These are phyloP conservation scores for Diplodia sapinea DNA, from an alignment of 2,329 filamentous ascomycete genomes.

Conservation along the genomic window DNA sequence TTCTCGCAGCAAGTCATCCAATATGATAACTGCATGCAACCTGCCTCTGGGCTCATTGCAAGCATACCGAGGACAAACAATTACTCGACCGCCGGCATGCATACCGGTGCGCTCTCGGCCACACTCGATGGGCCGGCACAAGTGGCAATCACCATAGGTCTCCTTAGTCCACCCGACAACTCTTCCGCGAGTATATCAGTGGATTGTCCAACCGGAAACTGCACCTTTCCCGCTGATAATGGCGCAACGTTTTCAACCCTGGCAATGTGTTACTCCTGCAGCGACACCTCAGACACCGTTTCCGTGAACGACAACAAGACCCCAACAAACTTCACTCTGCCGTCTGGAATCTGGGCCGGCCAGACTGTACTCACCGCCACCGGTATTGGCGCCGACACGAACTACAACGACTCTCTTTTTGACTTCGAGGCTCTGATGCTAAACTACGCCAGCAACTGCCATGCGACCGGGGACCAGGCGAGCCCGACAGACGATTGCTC, in stretches of 20 bases:
- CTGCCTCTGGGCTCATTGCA: not conserved
- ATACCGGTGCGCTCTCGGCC: not conserved
- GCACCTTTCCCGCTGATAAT: constrained; percentile 8
- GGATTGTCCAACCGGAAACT: constrained; percentile 17
- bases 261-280: constrained; percentile 15
- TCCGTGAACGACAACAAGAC: not conserved
- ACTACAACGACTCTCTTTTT: not conserved
- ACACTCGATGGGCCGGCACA: constrained; percentile 1
- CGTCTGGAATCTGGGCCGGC: not conserved
- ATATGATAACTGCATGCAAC: constrained; percentile 1
- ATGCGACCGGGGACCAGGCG: too few species aligned
- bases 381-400: too few species aligned
- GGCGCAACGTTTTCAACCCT: constrained; percentile 19
- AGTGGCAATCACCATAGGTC: constrained; percentile 10
- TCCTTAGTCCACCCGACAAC: not conserved
- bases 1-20: constrained; percentile 17
- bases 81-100: too few species aligned
- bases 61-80: constrained; percentile 11
- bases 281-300: not conserved
- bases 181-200: not conserved
- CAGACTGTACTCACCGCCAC: not conserved
- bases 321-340: not conserved
- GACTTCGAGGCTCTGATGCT: constrained; percentile 22
- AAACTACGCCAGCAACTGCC: not conserved
- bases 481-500: too few species aligned